Conservation (phyloP, 192 early-diverging fungal genomes). For the Coemansia erecta region DNA sequence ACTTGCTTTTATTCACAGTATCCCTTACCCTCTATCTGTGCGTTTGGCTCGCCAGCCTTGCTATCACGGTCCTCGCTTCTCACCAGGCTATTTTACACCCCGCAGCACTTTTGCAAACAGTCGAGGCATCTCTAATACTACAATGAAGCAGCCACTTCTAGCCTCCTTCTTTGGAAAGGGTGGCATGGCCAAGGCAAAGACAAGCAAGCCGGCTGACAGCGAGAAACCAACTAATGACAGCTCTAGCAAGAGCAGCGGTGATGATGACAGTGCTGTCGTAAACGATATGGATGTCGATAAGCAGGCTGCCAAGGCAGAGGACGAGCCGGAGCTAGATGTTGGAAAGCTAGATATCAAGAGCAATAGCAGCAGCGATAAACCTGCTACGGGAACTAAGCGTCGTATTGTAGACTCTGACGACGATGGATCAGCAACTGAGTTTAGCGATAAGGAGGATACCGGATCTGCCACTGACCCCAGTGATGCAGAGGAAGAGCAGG, state of each 20-base stretch:
- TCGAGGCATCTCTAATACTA: neutral
- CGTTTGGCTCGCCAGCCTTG: no score
- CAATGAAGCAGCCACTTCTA: constrained; percentile 36
- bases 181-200: constrained; percentile 18
- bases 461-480: constrained; percentile 7
- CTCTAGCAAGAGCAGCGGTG: neutral
- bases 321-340: neutral
- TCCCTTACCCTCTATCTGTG: no score
- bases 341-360: constrained; percentile 10
- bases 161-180: constrained; percentile 31
- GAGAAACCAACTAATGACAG: no score
- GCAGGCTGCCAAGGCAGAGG: neutral
- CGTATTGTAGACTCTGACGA: constrained; percentile 17
- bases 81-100: no score
- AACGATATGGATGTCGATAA: constrained; percentile 6
- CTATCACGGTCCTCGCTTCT: no score
- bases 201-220: no score
- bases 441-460: constrained; percentile 2
- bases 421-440: constrained; percentile 4
- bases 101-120: neutral
- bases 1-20: no score
- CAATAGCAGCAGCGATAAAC: neutral
- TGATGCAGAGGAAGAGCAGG: constrained; percentile 1
- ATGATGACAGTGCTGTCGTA: neutral
- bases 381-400: neutral